Evolutionary conservation across 257 asterid species (phyloP), one percentile per base, ranked within the genome.

Genomic region (Rehmannia glutinosa): DNA sequence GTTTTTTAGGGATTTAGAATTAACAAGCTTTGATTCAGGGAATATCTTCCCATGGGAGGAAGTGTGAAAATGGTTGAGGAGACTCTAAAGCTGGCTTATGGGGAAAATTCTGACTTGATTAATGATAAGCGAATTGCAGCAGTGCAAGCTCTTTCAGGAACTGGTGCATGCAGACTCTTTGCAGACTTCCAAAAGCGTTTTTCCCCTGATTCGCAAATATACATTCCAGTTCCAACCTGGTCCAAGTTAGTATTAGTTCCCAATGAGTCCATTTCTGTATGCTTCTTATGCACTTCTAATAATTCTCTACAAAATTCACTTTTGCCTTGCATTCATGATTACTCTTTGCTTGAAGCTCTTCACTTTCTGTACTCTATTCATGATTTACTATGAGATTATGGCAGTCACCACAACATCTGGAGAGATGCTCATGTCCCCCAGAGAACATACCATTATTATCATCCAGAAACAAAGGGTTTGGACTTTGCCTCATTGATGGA

Each of bases 31-130:
- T 56, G 62, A 42, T 82, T 41, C 82, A 91, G 99, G 99, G 99
- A 94, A 76, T 91, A 91, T 80, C 99, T 94, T 80, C 96, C 99
- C 19, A 94, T 94, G 97, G 99, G 97, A 50, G 99, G 99, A 65
- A 91, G 96, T 73, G 73, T 72, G 50, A 78, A 78, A 51, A 94
- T 91, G 99, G 80, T 88, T 41, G 86, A 90, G 66, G 96, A 90
- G 64, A 83, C 97, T 11, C 75, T 94, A 57, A 94, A 91, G 78
- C 83, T 94, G 68, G 97, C 97, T n/a, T 94, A 94, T 63, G 97
- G 99, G 45, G 96, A 86, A 52, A 75, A 81, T 55, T 94, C 99
- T 24, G 93, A 85, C 69, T 82, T 94, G 87, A 80, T 94, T 43
- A 86, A 86, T 76, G 90, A 88, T 52, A 91, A 81, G 76, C 72